Base-by-base conservation (phyloP, 2,329 filamentous ascomycete genomes). In the Xylaria arbuscula region DNA sequence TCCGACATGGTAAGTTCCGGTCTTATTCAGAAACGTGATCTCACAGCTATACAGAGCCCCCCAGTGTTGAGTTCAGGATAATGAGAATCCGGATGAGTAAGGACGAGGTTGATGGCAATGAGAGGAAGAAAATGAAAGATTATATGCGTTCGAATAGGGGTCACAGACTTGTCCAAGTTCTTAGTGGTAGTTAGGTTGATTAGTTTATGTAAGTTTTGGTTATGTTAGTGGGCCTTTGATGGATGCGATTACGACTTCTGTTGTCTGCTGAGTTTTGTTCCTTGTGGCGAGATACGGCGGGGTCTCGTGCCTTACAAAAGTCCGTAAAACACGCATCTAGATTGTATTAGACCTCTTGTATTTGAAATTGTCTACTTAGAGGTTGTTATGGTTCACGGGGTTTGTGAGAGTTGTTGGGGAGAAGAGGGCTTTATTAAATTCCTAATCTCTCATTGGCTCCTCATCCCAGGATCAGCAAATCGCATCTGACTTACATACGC, bases 1-100 rank as follows among this genome's bases (percentile, higher is more conserved):
- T 75, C 73, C 11, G 77, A 70, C 77, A 78, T 79, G 11, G 15
- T 68, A 47, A 48, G 17, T 62, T 45, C 2, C n/a, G 55, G 19
- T 28, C 24, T 58, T 61, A n/a, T 42, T 34, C 8, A 11, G 56
- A 22, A 50, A n/a, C 51, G 50, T 7, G 17, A 34, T 55, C 32
- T 60, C 34, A 32, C 32, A 63, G 40, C 22, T 56, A 47, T 50
- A 38, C 51, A 9, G 28, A 28, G 19, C 19, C 24, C 32, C 11
- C 32, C 32, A 13, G 47, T n/a, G 19, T 1, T 10, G 28, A 47
- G 22, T 32, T 57, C n/a, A 51, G 24, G 10, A 34, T 10, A 17
- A 6, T 40, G 50, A 32, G 11, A 47, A 17, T 53, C 15, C 11
- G 36, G 19, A 51, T 24, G 45, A 10, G 51, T 15, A 24, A 34